Conservation (phyloP, 371 early-diverging fungal species). For the Mortierella sp. region DNA sequence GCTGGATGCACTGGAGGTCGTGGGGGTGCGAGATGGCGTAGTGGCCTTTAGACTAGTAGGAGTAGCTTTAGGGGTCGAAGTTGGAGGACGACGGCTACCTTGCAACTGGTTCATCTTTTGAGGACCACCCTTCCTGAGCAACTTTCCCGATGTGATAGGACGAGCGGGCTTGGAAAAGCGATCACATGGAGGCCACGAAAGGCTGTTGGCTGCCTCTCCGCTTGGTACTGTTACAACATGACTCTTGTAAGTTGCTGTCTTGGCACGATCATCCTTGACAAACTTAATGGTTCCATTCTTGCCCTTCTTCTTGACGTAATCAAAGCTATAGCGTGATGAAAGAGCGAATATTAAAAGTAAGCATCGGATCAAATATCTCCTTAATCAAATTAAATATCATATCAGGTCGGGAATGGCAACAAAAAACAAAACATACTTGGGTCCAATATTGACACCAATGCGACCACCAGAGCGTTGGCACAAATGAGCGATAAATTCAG, state of each 20-base stretch:
- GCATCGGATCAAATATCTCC: too few species aligned
- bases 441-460: constrained; percentile 69
- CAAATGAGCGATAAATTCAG: constrained; percentile 83
- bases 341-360: too few species aligned
- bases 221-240: constrained; percentile 78
- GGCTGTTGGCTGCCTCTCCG: constrained; percentile 78
- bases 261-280: constrained; percentile 77
- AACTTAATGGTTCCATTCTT: constrained; percentile 84
- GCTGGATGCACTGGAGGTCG: constrained; percentile 31
- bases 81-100: constrained; percentile 41
- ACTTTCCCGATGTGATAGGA: constrained; percentile 55
- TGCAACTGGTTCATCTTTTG: constrained; percentile 17
- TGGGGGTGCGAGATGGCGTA: not conserved
- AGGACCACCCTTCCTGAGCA: constrained; percentile 52
- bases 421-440: constrained; percentile 55
- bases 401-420: too few species aligned
- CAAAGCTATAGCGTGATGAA: constrained; percentile 57
- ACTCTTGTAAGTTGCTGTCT: constrained; percentile 79
- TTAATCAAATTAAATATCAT: too few species aligned
- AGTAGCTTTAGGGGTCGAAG: constrained; percentile 22
- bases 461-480: constrained; percentile 68
- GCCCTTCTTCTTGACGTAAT: constrained; percentile 82
- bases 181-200: constrained; percentile 73
- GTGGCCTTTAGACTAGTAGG: constrained; percentile 26
- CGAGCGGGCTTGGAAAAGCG: constrained; percentile 60